Base-by-base conservation (phyloP, 2,329 filamentous ascomycete genomes). In the Cercospora zeae-maydis region DNA sequence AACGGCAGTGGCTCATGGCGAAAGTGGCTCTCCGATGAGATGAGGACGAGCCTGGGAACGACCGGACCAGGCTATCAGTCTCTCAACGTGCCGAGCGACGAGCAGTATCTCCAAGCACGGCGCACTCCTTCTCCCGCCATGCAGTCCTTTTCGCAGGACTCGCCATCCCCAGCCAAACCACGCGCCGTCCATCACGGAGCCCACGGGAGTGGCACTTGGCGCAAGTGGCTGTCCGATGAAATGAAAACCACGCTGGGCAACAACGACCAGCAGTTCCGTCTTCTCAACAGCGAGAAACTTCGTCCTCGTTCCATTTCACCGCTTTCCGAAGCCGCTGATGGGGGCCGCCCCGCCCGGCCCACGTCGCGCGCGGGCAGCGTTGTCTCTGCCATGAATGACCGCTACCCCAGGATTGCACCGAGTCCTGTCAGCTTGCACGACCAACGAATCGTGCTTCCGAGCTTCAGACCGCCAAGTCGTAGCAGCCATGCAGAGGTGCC, bases 1-100 rank as follows among this genome's bases (percentile, higher is more conserved):
- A 21, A 73, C 67, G 56, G 76, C 69, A 80, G 79, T 66, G 71
- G 72, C 31, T 79, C 81, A 37, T 82, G 80, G 80, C 78, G 77
- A 34, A 74, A 74, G 10, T 82, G 80, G 80, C 68, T 81, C 2
- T 78, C 77, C 2, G 75, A 77, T 56, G 79, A 81, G 64, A 74
- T 81, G 24, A 75, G 74, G 1, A 75, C 75, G 11, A 73, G 58
- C 11, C 33, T 64, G 24, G 63, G 63, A 10, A 52, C 30, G 6
- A 39, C 24, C 13, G 63, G 58, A 4, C 55, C 56, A 27, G 36
- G 51, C 7, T 59, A 56, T 27, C 59, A 59, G 31, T 51, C 57
- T 4, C 33, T 59, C 31, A 59, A 31, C 19, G 57, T 59, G 31
- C 57, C 57, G 27, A 52, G 42, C 42, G 33, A 59, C 21, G 57